Percentiles rank a stretch among this genome's conserved stretches.
Conservation (phyloP, 192 early-diverging fungal genomes). For the Mortierella antarctica region DNA sequence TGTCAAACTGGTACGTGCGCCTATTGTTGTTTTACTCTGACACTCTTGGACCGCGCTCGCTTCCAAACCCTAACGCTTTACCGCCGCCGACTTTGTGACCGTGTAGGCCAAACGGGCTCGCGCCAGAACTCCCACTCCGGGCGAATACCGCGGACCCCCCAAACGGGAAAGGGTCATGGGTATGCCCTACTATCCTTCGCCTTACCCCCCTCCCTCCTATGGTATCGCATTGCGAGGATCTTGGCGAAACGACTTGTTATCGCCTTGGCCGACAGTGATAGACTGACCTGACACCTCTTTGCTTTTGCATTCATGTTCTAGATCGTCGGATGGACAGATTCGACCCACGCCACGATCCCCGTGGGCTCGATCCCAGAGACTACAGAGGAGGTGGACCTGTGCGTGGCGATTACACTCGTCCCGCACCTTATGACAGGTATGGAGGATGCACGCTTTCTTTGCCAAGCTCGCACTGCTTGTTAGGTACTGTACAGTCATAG, state of each 20-base stretch:
- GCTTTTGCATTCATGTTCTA: neutral
- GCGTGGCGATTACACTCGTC: constrained; percentile 36
- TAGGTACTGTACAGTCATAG: too few species aligned
- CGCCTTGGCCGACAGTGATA: neutral
- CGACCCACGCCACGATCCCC: constrained; percentile 56
- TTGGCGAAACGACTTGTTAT: constrained; percentile 29
- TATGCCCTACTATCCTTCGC: constrained; percentile 13
- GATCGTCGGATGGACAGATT: constrained; percentile 51
- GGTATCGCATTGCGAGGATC: constrained; percentile 21
- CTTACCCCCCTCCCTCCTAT: neutral
- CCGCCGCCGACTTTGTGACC: neutral
- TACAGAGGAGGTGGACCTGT: constrained; percentile 38
- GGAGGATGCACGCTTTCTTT: neutral
- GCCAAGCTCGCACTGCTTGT: too few species aligned
- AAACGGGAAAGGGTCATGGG: constrained; percentile 63
- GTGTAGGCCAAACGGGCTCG: constrained; percentile 72
- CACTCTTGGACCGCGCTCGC: neutral
- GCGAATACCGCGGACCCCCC: constrained; percentile 81
- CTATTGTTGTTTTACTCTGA: constrained; percentile 2
- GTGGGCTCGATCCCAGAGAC: constrained; percentile 48
- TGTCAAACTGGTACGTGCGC: constrained; percentile 71
- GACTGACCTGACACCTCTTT: neutral
- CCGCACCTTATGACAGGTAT: constrained; percentile 36
- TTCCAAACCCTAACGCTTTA: neutral
- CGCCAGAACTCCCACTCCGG: constrained; percentile 83